phyloP scores from a whole-genome alignment of 495 filamentous ascomycete species.

The Aspergillus leporis region DNA sequence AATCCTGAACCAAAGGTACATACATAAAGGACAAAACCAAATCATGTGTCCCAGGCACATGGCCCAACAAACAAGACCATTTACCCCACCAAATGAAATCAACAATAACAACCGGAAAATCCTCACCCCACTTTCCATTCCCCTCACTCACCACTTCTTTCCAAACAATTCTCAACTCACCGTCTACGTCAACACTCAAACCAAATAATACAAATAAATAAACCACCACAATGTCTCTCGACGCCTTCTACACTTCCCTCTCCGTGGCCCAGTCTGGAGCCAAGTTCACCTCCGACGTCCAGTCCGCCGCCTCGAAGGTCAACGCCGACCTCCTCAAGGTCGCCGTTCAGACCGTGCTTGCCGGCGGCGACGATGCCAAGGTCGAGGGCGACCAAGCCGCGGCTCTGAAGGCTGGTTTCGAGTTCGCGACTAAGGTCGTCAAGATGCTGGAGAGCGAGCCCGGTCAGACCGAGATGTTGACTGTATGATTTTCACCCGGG shows the following conservation, averaged over 20 bases:
- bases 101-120: background rate
- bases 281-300: conserved; percentile 35
- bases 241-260: conserved; percentile 34
- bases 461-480: conserved; percentile 51
- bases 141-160: background rate
- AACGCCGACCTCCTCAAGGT: conserved; percentile 31
- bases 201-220: background rate
- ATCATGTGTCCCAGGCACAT: no score
- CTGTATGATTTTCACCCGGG: conserved; percentile 47
- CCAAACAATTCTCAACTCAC: background rate
- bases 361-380: conserved; percentile 20
- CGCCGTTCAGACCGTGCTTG: conserved; percentile 31
- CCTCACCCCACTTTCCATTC: conserved; percentile 2
- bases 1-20: no score
- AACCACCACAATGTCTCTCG: conserved; percentile 32
- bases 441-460: conserved; percentile 57
- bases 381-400: conserved; percentile 24
- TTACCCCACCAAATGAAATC: conserved; percentile 3
- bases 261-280: conserved; percentile 32
- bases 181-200: background rate
- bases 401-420: conserved; percentile 37
- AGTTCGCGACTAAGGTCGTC: conserved; percentile 54
- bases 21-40: background rate
- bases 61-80: background rate
- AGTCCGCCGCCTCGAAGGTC: conserved; percentile 30